phyloP scores from a whole-genome alignment of 495 filamentous ascomycete species.

The Aspergillus leporis region DNA sequence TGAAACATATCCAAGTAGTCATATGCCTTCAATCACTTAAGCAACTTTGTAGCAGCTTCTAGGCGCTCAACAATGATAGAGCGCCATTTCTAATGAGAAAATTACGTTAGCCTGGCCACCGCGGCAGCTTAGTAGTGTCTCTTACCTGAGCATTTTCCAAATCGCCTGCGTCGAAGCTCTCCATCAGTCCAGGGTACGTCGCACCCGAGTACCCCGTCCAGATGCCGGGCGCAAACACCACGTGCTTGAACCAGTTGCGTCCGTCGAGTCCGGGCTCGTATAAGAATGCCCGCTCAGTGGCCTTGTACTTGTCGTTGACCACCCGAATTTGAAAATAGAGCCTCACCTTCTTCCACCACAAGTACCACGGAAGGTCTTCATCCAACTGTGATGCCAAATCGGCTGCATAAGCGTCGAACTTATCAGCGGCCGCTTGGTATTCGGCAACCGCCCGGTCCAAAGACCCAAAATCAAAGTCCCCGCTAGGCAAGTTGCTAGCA shows the following conservation, averaged over 20 bases:
- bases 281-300: slow-evolving; percentile 62
- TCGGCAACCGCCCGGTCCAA: slow-evolving; percentile 49
- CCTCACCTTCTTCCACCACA: slow-evolving; percentile 66
- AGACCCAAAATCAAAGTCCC: slow-evolving; percentile 41
- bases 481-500: slow-evolving; percentile 32
- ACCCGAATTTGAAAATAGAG: slow-evolving; percentile 55
- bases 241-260: slow-evolving; percentile 65
- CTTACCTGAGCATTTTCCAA: slow-evolving; percentile 44
- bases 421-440: slow-evolving; percentile 47
- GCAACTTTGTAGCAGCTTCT: slow-evolving; percentile 36
- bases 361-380: slow-evolving; percentile 70
- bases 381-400: slow-evolving; percentile 49
- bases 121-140: not conserved
- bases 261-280: slow-evolving; percentile 58
- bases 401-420: slow-evolving; percentile 57
- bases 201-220: slow-evolving; percentile 90
- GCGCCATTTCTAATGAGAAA: slow-evolving; percentile 44
- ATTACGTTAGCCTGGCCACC: slow-evolving; percentile 6
- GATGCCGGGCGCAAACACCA: slow-evolving; percentile 72
- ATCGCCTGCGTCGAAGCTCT: slow-evolving; percentile 58
- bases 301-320: slow-evolving; percentile 62
- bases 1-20: not conserved
- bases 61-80: slow-evolving; percentile 44
- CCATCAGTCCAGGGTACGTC: slow-evolving; percentile 63
- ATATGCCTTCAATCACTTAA: slow-evolving; percentile 22